Evolutionary conservation across 2,329 filamentous ascomycete species (phyloP).

Genomic region (Beauveria bassiana): DNA sequence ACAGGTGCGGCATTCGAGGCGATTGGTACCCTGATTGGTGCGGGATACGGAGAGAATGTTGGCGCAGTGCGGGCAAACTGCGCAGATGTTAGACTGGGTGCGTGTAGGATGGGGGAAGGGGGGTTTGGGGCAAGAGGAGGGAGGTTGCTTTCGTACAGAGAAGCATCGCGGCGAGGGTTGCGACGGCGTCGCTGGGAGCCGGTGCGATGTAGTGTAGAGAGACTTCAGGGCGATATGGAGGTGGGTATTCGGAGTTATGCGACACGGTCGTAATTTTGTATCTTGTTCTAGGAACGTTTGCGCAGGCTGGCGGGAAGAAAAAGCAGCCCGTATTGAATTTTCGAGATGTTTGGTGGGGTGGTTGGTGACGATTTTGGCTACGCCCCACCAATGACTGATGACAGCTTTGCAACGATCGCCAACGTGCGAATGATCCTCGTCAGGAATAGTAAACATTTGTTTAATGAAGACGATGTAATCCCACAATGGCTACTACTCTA

Average conservation of each 20-base stretch:
- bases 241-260: too few relatives aligned
- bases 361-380: conserved; percentile 8
- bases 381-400: neutral
- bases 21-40: conserved; percentile 56
- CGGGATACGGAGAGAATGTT: conserved; percentile 72
- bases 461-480: too few relatives aligned
- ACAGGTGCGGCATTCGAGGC: conserved; percentile 91
- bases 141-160: conserved; percentile 45
- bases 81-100: neutral
- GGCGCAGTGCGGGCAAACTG: conserved; percentile 76
- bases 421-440: neutral
- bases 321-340: conserved; percentile 2
- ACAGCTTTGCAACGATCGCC: neutral
- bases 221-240: neutral
- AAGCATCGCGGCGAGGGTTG: conserved; percentile 42
- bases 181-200: neutral
- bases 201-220: neutral
- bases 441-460: too few relatives aligned
- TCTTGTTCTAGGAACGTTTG: neutral
- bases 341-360: conserved; percentile 7
- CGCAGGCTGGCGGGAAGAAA: neutral
- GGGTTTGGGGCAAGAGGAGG: neutral
- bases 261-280: neutral
- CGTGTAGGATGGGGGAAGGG: neutral
- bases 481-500: too few relatives aligned